A percentile compares a stretch with the other conserved stretches of the same genome.
phyloP scores from a whole-genome alignment of 75 land plant genomes.

The Isoetes taiwanensis region DNA sequence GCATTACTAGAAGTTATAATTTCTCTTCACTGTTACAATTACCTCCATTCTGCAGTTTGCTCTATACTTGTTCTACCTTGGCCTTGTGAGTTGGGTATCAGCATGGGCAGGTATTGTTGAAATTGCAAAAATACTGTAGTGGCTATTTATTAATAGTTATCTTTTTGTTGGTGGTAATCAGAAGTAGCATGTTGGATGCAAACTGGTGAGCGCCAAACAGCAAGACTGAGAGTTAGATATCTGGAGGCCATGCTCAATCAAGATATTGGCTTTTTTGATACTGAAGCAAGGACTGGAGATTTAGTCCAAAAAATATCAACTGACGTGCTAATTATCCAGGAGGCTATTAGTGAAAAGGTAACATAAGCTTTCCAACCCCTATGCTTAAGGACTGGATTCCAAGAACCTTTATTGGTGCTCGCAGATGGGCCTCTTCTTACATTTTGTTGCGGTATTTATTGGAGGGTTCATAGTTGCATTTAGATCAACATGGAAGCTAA shows the following conservation, averaged over 20 bases:
- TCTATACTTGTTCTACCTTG: conserved; percentile 65
- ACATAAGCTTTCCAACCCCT: background rate
- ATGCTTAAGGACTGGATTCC: no score
- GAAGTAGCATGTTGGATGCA: conserved; percentile 45
- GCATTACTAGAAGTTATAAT: no score
- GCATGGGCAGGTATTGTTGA: conserved; percentile 69
- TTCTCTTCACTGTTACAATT: no score
- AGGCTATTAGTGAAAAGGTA: conserved; percentile 42
- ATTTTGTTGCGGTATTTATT: conserved; percentile 6
- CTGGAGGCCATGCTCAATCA: conserved; percentile 37
- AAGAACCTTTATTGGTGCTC: no score
- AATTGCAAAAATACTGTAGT: no score
- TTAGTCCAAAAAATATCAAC: conserved; percentile 24
- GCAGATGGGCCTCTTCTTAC: conserved; percentile 16
- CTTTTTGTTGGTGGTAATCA: no score
- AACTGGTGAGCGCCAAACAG: conserved; percentile 35
- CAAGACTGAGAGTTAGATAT: conserved; percentile 30
- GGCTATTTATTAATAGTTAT: no score
- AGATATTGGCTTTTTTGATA: conserved; percentile 40
- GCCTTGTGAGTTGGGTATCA: conserved; percentile 70
- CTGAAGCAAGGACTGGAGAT: conserved; percentile 21
- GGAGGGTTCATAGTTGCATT: conserved; percentile 11
- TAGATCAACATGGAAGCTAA: no score
- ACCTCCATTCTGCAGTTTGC: conserved; percentile 85
- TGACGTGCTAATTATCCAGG: conserved; percentile 32